Percentiles rank a stretch among this genome's conserved stretches.
Conservation (phyloP, 192 early-diverging fungal species). For the Backusella liffmaniae region DNA sequence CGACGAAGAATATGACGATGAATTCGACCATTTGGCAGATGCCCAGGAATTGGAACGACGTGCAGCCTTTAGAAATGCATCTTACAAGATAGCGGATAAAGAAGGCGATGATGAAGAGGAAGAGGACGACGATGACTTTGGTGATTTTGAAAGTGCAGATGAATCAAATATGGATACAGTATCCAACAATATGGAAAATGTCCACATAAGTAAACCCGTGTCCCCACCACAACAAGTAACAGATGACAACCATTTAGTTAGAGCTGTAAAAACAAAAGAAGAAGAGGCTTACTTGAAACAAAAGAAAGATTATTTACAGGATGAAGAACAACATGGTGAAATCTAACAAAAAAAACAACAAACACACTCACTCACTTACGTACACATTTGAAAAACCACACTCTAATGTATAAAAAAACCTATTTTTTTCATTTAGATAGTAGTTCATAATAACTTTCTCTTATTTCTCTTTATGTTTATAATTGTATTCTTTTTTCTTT, state of each 20-base stretch:
- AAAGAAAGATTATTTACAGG: constrained; percentile 11
- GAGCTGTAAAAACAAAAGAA: constrained; percentile 28
- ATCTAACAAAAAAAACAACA: constrained; percentile 13
- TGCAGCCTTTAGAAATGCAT: constrained; percentile 13
- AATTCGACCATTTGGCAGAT: constrained; percentile 28
- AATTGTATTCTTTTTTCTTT: constrained; percentile 1
- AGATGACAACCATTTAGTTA: constrained; percentile 21
- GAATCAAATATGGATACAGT: background rate
- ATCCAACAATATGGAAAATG: constrained; percentile 5
- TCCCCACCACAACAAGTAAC: background rate
- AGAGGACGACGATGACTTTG: constrained; percentile 25
- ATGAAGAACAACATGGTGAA: constrained; percentile 30
- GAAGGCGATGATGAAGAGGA: background rate
- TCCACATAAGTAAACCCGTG: background rate
- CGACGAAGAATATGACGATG: constrained; percentile 20
- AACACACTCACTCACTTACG: background rate
- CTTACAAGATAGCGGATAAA: background rate
- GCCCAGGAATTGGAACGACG: constrained; percentile 23
- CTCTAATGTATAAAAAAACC: background rate
- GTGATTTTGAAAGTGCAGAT: constrained; percentile 26
- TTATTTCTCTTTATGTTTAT: constrained; percentile 9
- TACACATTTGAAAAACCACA: background rate
- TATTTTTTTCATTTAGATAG: background rate
- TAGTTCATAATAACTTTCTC: constrained; percentile 9
- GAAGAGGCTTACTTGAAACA: constrained; percentile 14